Evolutionary conservation across 164 flowering plant species (phyloP).

Genomic region (Vitis rotundifolia): DNA sequence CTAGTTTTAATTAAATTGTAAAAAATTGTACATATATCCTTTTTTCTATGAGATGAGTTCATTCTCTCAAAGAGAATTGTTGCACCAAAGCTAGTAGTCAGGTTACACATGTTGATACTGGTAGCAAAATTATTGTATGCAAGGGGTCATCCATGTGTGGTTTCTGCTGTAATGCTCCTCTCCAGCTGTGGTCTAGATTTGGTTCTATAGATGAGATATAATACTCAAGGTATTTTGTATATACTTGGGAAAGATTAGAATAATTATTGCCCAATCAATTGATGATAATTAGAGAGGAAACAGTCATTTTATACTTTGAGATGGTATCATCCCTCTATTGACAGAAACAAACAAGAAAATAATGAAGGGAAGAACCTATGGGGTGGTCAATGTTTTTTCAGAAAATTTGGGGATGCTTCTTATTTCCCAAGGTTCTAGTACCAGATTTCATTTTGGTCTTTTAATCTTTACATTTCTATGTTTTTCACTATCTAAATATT

Average conservation of each 20-base stretch:
- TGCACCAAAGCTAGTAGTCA: background rate
- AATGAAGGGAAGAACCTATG: background rate
- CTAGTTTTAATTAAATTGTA: background rate
- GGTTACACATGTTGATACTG: background rate
- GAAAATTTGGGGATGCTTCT: background rate
- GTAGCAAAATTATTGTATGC: background rate
- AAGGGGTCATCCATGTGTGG: background rate
- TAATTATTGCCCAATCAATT: too few species aligned
- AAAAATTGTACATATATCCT: background rate
- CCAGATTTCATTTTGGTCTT: background rate
- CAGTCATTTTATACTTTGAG: too few species aligned
- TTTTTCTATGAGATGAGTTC: background rate
- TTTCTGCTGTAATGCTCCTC: background rate
- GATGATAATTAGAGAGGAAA: too few species aligned
- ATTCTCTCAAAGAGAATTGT: background rate
- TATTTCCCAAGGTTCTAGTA: background rate
- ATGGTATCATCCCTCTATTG: too few species aligned
- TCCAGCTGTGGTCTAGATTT: background rate
- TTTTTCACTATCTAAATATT: slow-evolving; percentile 14
- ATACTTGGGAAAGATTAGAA: too few species aligned
- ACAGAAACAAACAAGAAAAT: too few species aligned
- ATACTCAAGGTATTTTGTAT: background rate
- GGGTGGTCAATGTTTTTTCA: background rate
- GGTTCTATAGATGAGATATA: background rate
- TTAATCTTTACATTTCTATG: background rate